phyloP scores from a whole-genome alignment of 2,329 filamentous ascomycete species.

The Alternaria conjuncta region DNA sequence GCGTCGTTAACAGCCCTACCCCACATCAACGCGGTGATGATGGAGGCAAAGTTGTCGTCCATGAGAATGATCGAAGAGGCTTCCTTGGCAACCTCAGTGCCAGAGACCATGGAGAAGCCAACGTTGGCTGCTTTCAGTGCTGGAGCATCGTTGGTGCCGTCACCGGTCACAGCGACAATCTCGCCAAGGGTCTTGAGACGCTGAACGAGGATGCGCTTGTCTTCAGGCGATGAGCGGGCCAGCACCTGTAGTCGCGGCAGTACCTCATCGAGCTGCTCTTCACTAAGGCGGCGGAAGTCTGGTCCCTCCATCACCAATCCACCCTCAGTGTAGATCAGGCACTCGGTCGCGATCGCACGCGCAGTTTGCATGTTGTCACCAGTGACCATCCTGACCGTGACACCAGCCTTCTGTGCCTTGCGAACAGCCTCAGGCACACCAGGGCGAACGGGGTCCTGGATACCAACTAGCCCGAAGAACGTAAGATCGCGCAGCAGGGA shows the following conservation, averaged over 20 bases:
- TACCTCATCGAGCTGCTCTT: slow-evolving; percentile 78
- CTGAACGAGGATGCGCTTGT: slow-evolving; percentile 95
- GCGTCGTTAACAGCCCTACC: slow-evolving; percentile 98
- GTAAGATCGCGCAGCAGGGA: slow-evolving; percentile 62
- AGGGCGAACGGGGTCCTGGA: slow-evolving; percentile 92
- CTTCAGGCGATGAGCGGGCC: slow-evolving; percentile 91
- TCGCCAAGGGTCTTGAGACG: slow-evolving; percentile 88
- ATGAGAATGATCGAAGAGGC: slow-evolving; percentile 97
- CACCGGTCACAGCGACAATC: slow-evolving; percentile 97
- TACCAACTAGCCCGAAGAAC: slow-evolving; percentile 86
- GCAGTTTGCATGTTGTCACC: slow-evolving; percentile 96
- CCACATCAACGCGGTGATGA: slow-evolving; percentile 92
- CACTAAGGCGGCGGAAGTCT: slow-evolving; percentile 84
- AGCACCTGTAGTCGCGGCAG: slow-evolving; percentile 85
- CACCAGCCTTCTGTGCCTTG: slow-evolving; percentile 88
- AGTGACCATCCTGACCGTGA: slow-evolving; percentile 95
- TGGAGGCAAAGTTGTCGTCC: slow-evolving; percentile 97
- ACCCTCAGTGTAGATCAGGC: slow-evolving; percentile 81
- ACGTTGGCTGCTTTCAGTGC: slow-evolving; percentile 98
- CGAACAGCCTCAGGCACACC: slow-evolving; percentile 85
- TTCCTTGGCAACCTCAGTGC: slow-evolving; percentile 93
- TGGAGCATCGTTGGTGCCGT: slow-evolving; percentile 96
- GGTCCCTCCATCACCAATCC: slow-evolving; percentile 85
- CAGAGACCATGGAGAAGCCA: slow-evolving; percentile 93
- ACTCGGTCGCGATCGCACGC: slow-evolving; percentile 93